Conservation (phyloP, 495 filamentous ascomycete genomes). For the Cercophora newfieldiana region DNA sequence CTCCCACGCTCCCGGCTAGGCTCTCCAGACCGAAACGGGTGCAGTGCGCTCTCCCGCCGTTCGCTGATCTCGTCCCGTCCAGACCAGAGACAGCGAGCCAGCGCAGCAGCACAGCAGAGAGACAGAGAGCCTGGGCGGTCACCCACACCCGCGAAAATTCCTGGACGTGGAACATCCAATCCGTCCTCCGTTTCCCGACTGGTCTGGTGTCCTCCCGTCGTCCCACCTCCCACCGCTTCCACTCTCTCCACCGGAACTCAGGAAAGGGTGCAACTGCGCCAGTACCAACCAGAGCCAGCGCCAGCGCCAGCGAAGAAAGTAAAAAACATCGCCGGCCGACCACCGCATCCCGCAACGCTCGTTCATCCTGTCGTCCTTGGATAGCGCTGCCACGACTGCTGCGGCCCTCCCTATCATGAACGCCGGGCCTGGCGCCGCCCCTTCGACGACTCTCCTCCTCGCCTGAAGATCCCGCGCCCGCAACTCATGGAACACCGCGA, state of each 20-base stretch:
- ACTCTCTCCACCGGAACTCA: background rate
- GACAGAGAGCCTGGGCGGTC: background rate
- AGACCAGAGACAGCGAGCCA: background rate
- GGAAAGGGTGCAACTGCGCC: constrained; percentile 6
- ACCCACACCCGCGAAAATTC: background rate
- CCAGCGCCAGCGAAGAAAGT: background rate
- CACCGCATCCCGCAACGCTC: background rate
- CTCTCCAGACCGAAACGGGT: background rate
- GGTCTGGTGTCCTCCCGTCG: constrained; percentile 7
- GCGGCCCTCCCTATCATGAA: constrained; percentile 13
- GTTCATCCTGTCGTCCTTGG: background rate
- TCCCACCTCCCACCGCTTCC: constrained; percentile 8
- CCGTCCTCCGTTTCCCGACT: constrained; percentile 15
- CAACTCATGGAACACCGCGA: constrained; percentile 37
- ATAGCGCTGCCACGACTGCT: background rate
- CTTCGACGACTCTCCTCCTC: background rate
- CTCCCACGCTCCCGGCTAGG: constrained; percentile 12
- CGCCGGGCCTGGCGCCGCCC: constrained; percentile 9
- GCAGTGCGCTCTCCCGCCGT: constrained; percentile 1
- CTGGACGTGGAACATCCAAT: constrained; percentile 5
- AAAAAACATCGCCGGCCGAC: background rate
- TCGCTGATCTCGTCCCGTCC: background rate
- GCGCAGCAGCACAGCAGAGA: background rate
- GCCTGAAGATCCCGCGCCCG: constrained; percentile 13
- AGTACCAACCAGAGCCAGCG: no score